Percentiles rank a stretch among this genome's conserved stretches.
phyloP scores from a whole-genome alignment of 2,329 filamentous ascomycete species.

The Aureobasidium sp. region DNA sequence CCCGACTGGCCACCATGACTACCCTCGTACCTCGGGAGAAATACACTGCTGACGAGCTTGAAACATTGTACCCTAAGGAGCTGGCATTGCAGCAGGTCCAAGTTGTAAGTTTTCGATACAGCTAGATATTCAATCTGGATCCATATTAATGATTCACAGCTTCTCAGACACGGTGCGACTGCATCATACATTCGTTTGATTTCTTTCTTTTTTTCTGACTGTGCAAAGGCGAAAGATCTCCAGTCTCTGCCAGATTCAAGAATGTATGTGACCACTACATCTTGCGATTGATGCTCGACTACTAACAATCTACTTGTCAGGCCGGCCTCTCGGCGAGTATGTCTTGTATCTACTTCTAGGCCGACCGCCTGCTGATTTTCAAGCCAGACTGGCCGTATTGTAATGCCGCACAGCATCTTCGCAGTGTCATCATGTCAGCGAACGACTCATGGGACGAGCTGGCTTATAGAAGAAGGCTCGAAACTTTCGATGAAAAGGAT shows the following conservation, averaged over 20 bases:
- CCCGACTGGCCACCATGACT: constrained; percentile 53
- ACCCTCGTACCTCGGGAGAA: constrained; percentile 63
- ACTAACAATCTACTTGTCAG: constrained; percentile 22
- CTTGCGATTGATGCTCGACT: neutral
- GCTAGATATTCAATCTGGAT: neutral
- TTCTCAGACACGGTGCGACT: constrained; percentile 24
- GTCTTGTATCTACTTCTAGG: neutral
- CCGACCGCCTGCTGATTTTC: neutral
- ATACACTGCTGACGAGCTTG: constrained; percentile 74
- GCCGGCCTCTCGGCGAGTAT: constrained; percentile 42
- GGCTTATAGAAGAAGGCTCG: constrained; percentile 62
- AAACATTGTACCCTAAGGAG: constrained; percentile 66
- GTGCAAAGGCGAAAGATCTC: constrained; percentile 56
- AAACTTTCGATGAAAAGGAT: constrained; percentile 61
- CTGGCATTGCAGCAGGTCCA: constrained; percentile 86
- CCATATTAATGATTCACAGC: constrained; percentile 3
- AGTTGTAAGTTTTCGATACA: constrained; percentile 44
- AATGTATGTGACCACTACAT: constrained; percentile 48
- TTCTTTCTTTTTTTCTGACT: neutral
- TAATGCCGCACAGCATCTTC: constrained; percentile 62
- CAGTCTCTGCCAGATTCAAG: constrained; percentile 79
- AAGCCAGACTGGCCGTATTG: constrained; percentile 79
- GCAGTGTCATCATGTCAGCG: constrained; percentile 48
- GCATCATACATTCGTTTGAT: neutral
- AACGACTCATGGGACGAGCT: constrained; percentile 51